Conservation (phyloP, 139 green algal species). For the Gonium pectorale region DNA sequence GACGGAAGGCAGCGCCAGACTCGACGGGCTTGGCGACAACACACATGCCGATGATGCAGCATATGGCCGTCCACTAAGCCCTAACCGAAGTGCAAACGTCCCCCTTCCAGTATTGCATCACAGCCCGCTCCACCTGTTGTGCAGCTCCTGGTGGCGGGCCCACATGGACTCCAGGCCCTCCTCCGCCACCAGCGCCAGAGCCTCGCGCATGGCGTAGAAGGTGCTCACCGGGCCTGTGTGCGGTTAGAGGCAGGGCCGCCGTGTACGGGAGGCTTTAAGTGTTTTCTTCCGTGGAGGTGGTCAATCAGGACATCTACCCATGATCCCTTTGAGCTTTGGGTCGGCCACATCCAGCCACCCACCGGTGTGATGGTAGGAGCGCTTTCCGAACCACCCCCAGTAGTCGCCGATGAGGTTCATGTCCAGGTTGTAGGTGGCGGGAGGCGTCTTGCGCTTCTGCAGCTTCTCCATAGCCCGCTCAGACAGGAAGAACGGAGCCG, state of each 20-base stretch:
- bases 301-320: background rate
- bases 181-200: constrained; percentile 82
- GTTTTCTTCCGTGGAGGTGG: no score
- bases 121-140: constrained; percentile 46
- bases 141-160: constrained; percentile 70
- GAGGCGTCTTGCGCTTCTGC: constrained; percentile 80
- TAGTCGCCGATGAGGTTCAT: constrained; percentile 81
- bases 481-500: constrained; percentile 80
- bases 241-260: no score
- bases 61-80: no score
- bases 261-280: no score
- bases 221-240: constrained; percentile 68
- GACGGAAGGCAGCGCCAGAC: no score
- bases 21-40: no score
- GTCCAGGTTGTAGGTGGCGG: constrained; percentile 86
- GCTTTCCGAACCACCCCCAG: constrained; percentile 81
- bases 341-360: constrained; percentile 14
- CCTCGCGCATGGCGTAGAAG: constrained; percentile 92
- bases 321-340: background rate
- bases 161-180: constrained; percentile 70
- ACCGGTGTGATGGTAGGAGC: constrained; percentile 89
- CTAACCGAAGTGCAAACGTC: no score
- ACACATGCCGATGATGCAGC: no score
- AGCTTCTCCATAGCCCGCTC: constrained; percentile 85
- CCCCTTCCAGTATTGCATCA: no score